These are phyloP conservation scores for Blastobotrys mokoenaii DNA, from an alignment of 805 yeast genomes.

Conservation along the genomic window DNA sequence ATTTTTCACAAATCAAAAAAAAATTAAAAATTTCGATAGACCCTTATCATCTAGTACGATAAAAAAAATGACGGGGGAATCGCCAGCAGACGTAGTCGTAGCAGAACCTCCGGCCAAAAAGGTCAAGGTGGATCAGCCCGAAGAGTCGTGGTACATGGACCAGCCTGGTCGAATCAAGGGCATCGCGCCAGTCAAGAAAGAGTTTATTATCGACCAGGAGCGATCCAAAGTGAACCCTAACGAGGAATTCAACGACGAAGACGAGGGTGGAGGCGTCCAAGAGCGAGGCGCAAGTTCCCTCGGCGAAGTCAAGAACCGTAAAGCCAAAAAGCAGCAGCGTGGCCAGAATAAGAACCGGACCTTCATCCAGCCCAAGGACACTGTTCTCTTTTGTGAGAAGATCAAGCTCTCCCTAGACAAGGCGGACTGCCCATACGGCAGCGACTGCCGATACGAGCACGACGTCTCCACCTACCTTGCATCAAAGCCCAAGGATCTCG, in stretches of 20 bases:
- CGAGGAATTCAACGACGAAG: constrained; percentile 17
- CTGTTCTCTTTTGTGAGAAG: constrained; percentile 55
- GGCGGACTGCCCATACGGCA: constrained; percentile 47
- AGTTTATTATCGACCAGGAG: constrained; percentile 40
- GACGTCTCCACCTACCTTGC: constrained; percentile 56
- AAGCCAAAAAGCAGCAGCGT: constrained; percentile 42
- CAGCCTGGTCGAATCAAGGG: constrained; percentile 40
- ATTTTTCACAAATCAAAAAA: constrained; percentile 1
- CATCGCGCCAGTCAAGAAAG: constrained; percentile 68
- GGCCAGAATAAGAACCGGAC: constrained; percentile 86
- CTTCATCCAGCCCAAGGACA: constrained; percentile 58
- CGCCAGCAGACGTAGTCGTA: too few relatives aligned
- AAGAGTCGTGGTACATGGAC: constrained; percentile 18
- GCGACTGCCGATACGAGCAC: constrained; percentile 69
- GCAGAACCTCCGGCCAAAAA: constrained; percentile 21
- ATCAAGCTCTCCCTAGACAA: constrained; percentile 35
- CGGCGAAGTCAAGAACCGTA: constrained; percentile 38
- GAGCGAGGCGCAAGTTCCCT: constrained; percentile 37
- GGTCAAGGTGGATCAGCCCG: constrained; percentile 17
- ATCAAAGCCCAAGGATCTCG: constrained; percentile 62
- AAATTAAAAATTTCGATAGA: too few relatives aligned
- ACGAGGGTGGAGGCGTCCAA: constrained; percentile 19
- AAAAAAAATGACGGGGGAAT: not conserved
- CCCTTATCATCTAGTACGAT: too few relatives aligned
- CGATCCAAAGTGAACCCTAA: constrained; percentile 7